Conservation (phyloP, 345 rosid species). For the Diplotaxis tenuifolia region DNA sequence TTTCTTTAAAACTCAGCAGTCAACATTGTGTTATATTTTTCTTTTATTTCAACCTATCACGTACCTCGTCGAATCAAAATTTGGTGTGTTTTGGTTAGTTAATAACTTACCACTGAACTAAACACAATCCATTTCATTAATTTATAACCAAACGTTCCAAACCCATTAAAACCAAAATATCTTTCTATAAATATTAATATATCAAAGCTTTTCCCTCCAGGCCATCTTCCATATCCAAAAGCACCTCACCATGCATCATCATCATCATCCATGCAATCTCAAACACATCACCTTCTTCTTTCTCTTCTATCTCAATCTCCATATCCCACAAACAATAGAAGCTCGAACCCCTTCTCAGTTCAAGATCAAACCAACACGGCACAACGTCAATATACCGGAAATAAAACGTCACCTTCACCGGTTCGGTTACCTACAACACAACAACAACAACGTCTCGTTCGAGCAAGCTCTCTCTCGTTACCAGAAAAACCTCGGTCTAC, state of each 20-base stretch:
- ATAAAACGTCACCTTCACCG: constrained; percentile 52
- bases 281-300: constrained; percentile 22
- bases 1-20: not conserved
- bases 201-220: constrained; percentile 36
- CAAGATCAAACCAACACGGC: constrained; percentile 7
- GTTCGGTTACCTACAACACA: constrained; percentile 48
- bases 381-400: constrained; percentile 35
- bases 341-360: constrained; percentile 37
- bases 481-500: constrained; percentile 54
- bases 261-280: constrained; percentile 25
- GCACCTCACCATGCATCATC: constrained; percentile 32
- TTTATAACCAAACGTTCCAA: constrained; percentile 23
- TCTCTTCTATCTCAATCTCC: constrained; percentile 31
- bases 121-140: constrained; percentile 14
- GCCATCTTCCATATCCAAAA: constrained; percentile 12
- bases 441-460: constrained; percentile 22
- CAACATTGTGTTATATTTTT: not conserved
- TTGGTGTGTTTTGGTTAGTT: constrained; percentile 37
- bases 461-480: constrained; percentile 43
- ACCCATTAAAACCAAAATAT: not conserved
- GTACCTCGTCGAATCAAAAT: constrained; percentile 5
- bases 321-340: constrained; percentile 23
- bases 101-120: constrained; percentile 30
- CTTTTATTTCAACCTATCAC: no score
- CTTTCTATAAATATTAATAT: not conserved